phyloP scores from a whole-genome alignment of 768 basidiomycete genomes.

The Boletellus emodensis region DNA sequence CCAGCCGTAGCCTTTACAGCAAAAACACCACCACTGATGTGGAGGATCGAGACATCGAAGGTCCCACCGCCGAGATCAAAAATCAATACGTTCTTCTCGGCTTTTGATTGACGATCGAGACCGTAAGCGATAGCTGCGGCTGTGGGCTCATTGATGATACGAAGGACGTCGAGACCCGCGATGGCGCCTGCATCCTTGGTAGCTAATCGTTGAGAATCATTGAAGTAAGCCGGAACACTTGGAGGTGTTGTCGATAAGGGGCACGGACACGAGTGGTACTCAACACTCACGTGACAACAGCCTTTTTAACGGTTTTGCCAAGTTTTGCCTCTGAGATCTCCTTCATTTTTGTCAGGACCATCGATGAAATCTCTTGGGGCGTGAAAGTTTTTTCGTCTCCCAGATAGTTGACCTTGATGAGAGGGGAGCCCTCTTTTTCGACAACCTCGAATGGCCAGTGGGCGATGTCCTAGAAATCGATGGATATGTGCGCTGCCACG shows the following conservation, averaged over 20 bases:
- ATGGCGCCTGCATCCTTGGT: slow-evolving; percentile 99
- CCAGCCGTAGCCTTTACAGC: slow-evolving; percentile 99
- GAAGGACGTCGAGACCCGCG: slow-evolving; percentile 96
- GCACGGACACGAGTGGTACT: slow-evolving; percentile 1
- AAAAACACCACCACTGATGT: slow-evolving; percentile 97
- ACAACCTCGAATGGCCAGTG: slow-evolving; percentile 99
- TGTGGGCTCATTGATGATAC: slow-evolving; percentile 99
- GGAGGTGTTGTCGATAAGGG: slow-evolving; percentile 1
- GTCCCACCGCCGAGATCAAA: slow-evolving; percentile 99
- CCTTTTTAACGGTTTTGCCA: slow-evolving; percentile 97
- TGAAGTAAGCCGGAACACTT: slow-evolving; percentile 98
- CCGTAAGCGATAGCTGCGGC: slow-evolving; percentile 99
- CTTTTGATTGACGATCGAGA: slow-evolving; percentile 90
- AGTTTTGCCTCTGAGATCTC: slow-evolving; percentile 99
- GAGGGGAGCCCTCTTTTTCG: slow-evolving; percentile 94
- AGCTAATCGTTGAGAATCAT: slow-evolving; percentile 98
- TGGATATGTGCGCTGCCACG: not conserved
- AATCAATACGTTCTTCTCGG: slow-evolving; percentile 97
- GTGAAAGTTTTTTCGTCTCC: slow-evolving; percentile 94
- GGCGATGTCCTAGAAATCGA: slow-evolving; percentile 66
- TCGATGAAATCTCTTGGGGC: slow-evolving; percentile 99
- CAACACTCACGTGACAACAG: slow-evolving; percentile 85
- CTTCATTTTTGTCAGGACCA: slow-evolving; percentile 99
- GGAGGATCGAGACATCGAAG: slow-evolving; percentile 98
- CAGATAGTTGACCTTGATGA: slow-evolving; percentile 95